Evolutionary conservation across 2,329 filamentous ascomycete genomes (phyloP).

Genomic region (Neophaeococcomyces aloes): DNA sequence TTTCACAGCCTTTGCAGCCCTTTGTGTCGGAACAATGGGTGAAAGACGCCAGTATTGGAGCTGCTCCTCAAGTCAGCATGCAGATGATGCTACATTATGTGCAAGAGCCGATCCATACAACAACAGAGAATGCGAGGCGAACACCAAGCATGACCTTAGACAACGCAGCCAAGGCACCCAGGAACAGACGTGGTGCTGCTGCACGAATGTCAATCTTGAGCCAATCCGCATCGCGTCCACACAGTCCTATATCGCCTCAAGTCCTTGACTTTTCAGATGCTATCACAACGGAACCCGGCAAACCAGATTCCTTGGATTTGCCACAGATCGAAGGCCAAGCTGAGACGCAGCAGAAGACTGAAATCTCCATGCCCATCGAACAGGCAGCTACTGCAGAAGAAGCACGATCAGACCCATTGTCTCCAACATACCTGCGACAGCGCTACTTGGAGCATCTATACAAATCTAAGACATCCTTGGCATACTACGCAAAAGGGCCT

Average conservation of each 20-base stretch:
- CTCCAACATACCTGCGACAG: slow-evolving; percentile 14
- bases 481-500: slow-evolving; percentile 43
- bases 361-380: not conserved
- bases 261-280: not conserved
- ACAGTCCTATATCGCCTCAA: not conserved
- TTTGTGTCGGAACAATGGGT: slow-evolving; percentile 19
- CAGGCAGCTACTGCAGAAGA: not conserved
- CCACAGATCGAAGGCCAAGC: not conserved
- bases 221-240: not conserved
- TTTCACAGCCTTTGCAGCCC: slow-evolving; percentile 13
- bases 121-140: not conserved
- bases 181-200: slow-evolving; percentile 18
- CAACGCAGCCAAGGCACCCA: slow-evolving; percentile 15
- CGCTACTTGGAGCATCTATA: slow-evolving; percentile 22
- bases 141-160: slow-evolving; percentile 11
- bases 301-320: not conserved
- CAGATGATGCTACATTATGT: slow-evolving; percentile 10
- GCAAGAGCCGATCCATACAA: not conserved
- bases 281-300: not conserved
- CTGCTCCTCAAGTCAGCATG: slow-evolving; percentile 10
- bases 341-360: not conserved
- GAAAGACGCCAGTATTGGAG: slow-evolving; percentile 15
- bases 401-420: slow-evolving; percentile 3
- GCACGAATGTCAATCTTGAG: slow-evolving; percentile 20
- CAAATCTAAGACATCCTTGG: slow-evolving; percentile 34